These are phyloP conservation scores for Puccinia novopanici DNA, from an alignment of 1,284 basidiomycete species.

Conservation along the genomic window DNA sequence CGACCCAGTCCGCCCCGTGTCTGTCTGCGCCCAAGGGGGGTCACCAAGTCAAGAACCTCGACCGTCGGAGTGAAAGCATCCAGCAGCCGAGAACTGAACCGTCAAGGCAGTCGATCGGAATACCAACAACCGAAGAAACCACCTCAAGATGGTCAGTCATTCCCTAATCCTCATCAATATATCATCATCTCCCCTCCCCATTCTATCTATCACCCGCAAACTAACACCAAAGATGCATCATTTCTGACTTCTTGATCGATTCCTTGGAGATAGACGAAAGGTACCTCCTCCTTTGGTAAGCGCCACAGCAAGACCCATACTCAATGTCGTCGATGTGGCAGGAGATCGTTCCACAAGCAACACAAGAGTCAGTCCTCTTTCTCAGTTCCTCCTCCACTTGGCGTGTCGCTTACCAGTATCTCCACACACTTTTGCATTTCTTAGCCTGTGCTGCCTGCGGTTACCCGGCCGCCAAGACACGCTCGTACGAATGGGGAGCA, in stretches of 20 bases:
- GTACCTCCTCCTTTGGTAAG: constrained; percentile 49
- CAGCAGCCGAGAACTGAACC: constrained; percentile 3
- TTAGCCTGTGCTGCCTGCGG: constrained; percentile 92
- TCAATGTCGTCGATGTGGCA: constrained; percentile 44
- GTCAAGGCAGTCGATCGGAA: neutral
- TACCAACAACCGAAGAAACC: constrained; percentile 2
- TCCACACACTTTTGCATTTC: neutral
- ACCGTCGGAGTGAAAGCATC: constrained; percentile 1
- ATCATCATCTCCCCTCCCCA: neutral
- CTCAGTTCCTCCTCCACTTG: neutral
- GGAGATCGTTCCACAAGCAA: constrained; percentile 42
- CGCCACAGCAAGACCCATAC: constrained; percentile 51
- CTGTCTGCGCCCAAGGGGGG: neutral
- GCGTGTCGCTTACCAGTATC: neutral
- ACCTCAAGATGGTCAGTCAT: constrained; percentile 28
- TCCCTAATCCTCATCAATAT: neutral
- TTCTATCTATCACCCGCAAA: neutral
- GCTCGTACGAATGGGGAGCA: constrained; percentile 95
- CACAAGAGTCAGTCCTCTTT: constrained; percentile 30
- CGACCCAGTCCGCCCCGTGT: neutral
- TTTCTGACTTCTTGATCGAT: neutral
- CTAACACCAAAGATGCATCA: neutral
- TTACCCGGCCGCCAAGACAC: constrained; percentile 90
- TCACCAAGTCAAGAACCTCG: neutral
- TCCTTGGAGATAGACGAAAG: constrained; percentile 37